Base-by-base conservation (phyloP, 1,284 basidiomycete genomes). In the Coriolopsis trogii region DNA sequence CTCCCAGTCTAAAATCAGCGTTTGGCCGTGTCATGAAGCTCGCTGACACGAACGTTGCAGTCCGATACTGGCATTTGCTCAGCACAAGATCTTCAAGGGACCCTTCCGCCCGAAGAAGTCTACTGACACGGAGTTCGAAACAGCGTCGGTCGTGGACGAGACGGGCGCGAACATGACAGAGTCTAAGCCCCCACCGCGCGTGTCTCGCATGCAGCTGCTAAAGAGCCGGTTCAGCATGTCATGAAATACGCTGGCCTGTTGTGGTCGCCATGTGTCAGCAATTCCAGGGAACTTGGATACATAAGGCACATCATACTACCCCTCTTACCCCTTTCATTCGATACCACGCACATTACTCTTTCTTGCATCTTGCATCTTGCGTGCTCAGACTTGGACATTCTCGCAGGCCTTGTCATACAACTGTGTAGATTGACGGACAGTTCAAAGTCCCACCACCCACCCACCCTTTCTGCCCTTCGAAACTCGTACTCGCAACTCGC, bases 21-120 rank as follows among this genome's bases (percentile, higher is more conserved):
- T n/a, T n/a, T n/a, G n/a, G n/a, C n/a, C n/a, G n/a, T n/a, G n/a
- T n/a, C n/a, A n/a, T n/a, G 28, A 13, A 7, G 28, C 28, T 7
- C 38, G 3, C 41, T 36, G 39, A 34, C 33, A 38, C 34, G 9
- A 23, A 4, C 37, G 6, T 43, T 41, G 29, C 49, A 70, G 68
- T 20, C 68, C 66, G 6, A 26, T 64, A 24, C 47, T 68, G 16
- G 65, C 68, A 8, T 64, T 58, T 38, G 55, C 45, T 3, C 69
- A 70, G 47, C 63, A 69, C 41, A 57, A 56, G 47, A 43, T 68
- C n/a, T 70, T 70, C 62, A 68, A 61, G 28, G 46, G 53, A 15
- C 62, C 66, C 4, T 67, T 68, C 54, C 51, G 42, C n/a, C 53
- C 48, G 1, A 33, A 40, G 28, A 25, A 21, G 28, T 26, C 46